A percentile compares a stretch with the other conserved stretches of the same genome.
Conservation (phyloP, 75 land plant genomes). For the Selaginella moellendorffii region DNA sequence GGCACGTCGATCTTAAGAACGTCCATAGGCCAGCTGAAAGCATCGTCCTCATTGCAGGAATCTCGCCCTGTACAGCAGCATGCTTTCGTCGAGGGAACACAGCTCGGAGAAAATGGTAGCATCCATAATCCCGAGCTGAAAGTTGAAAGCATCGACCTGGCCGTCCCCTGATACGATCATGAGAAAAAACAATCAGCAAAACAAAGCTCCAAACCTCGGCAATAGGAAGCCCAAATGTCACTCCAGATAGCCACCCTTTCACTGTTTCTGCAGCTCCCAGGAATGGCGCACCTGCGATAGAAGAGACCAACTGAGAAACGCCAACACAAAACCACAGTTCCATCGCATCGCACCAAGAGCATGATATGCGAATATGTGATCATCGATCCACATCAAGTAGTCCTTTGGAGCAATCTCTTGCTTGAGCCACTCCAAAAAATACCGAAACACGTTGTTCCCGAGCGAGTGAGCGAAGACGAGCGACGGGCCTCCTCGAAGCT, state of each 20-base stretch:
- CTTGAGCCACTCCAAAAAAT: slow-evolving; percentile 97
- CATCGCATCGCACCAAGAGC: slow-evolving; percentile 96
- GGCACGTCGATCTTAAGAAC: slow-evolving; percentile 73
- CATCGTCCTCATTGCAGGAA: slow-evolving; percentile 21
- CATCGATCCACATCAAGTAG: slow-evolving; percentile 81
- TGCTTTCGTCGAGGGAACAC: slow-evolving; percentile 17
- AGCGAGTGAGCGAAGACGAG: slow-evolving; percentile 93
- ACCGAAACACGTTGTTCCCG: slow-evolving; percentile 97
- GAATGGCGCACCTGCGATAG: slow-evolving; percentile 69
- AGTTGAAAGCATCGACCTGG: slow-evolving; percentile 76
- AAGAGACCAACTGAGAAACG: too few relatives aligned
- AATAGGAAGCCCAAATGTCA: slow-evolving; percentile 87
- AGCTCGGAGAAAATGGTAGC: slow-evolving; percentile 75
- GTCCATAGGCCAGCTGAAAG: slow-evolving; percentile 60
- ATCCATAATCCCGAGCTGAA: slow-evolving; percentile 91
- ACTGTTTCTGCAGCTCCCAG: slow-evolving; percentile 79
- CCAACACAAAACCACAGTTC: too few relatives aligned
- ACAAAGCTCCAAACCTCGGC: slow-evolving; percentile 38
- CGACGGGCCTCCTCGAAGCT: slow-evolving; percentile 95
- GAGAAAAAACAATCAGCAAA: neutral
- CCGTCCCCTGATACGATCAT: slow-evolving; percentile 69
- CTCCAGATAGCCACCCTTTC: slow-evolving; percentile 64
- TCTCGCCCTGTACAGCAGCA: neutral
- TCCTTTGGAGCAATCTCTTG: slow-evolving; percentile 83
- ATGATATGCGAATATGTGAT: slow-evolving; percentile 88